These are phyloP conservation scores for Jaltomata sinuosa DNA, from an alignment of 257 asterid species.

Conservation along the genomic window DNA sequence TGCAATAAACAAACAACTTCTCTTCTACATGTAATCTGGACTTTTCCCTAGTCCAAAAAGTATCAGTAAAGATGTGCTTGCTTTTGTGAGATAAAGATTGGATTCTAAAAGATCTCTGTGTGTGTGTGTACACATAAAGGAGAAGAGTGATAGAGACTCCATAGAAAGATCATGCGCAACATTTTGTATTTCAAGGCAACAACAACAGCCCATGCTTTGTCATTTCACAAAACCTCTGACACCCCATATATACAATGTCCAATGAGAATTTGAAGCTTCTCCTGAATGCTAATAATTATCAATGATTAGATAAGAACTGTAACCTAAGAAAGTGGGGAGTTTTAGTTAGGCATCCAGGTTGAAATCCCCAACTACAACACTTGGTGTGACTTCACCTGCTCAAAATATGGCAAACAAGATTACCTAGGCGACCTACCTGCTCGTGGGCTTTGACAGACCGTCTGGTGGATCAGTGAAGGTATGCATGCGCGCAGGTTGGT, in stretches of 20 bases:
- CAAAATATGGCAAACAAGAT: background rate
- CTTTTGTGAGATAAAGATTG: background rate
- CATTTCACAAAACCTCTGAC: background rate
- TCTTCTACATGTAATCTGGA: background rate
- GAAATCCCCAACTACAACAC: background rate
- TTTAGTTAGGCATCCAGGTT: background rate
- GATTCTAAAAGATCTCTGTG: background rate
- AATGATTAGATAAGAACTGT: background rate
- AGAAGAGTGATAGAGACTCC: background rate
- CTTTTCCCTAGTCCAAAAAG: background rate
- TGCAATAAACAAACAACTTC: background rate
- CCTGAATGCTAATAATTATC: background rate
- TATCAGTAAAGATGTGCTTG: background rate
- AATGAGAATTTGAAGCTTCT: background rate
- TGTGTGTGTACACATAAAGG: background rate
- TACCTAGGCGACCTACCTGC: background rate
- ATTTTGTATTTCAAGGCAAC: background rate
- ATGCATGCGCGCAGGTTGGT: background rate
- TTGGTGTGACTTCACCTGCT: background rate
- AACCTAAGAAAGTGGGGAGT: background rate
- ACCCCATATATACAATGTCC: background rate
- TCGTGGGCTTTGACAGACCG: background rate
- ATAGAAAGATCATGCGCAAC: background rate
- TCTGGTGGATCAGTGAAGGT: background rate
- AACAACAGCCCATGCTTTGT: background rate